Conservation (phyloP, 1,284 basidiomycete genomes). For the Pseudozyma thailandica region DNA sequence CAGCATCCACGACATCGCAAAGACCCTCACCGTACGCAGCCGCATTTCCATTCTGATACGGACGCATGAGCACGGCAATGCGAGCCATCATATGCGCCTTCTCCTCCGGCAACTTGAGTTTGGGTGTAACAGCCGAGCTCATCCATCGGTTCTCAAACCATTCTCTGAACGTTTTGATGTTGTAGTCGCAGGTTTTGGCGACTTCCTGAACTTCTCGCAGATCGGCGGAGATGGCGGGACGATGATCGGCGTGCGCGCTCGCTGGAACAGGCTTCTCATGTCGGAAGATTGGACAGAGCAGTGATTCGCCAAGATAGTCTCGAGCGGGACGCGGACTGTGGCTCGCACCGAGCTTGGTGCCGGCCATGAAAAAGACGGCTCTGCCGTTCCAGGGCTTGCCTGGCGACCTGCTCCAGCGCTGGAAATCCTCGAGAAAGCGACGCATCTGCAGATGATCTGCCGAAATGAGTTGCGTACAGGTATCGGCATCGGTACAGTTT, state of each 20-base stretch:
- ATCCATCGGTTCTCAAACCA: conserved; percentile 33
- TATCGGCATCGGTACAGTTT: conserved; percentile 2
- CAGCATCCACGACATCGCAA: conserved; percentile 43
- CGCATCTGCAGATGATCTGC: conserved; percentile 41
- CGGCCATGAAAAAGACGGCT: conserved; percentile 38
- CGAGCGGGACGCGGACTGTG: conserved; percentile 14
- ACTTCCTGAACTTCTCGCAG: conserved; percentile 25
- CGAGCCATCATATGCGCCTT: conserved; percentile 33
- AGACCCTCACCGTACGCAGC: conserved; percentile 42
- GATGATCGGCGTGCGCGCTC: conserved; percentile 7
- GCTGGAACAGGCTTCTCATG: conserved; percentile 29
- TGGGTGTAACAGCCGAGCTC: conserved; percentile 19
- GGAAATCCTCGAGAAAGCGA: conserved; percentile 39
- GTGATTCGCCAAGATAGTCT: conserved; percentile 28
- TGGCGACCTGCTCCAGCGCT: conserved; percentile 25
- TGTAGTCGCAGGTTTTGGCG: conserved; percentile 23
- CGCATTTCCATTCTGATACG: conserved; percentile 43
- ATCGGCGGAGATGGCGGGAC: background rate
- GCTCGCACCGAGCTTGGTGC: conserved; percentile 30
- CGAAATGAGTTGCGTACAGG: conserved; percentile 20
- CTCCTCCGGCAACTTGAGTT: conserved; percentile 12
- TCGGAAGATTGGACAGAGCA: conserved; percentile 32
- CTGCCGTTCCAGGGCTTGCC: conserved; percentile 5
- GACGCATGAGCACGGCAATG: conserved; percentile 32
- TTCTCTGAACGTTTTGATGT: conserved; percentile 20